phyloP scores from a whole-genome alignment of 768 basidiomycete genomes.

The Pleurotus cornucopiae region DNA sequence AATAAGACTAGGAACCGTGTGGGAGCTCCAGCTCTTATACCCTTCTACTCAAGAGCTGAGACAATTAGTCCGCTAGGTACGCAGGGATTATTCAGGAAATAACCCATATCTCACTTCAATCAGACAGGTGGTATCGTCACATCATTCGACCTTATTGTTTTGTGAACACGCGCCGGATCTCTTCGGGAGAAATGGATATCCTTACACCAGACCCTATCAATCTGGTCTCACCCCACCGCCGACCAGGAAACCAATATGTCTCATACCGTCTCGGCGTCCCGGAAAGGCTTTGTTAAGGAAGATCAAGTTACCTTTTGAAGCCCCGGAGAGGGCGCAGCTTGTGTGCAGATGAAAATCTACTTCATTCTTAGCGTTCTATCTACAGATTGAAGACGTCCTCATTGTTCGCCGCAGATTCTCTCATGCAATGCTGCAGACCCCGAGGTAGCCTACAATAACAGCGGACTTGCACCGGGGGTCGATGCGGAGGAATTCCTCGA shows the following conservation, averaged over 20 bases:
- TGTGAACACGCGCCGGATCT: conserved; percentile 3
- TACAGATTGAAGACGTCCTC: too few species aligned
- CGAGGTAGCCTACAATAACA: background rate
- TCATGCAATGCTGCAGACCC: too few species aligned
- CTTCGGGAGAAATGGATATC: conserved; percentile 3
- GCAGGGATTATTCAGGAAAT: conserved; percentile 2
- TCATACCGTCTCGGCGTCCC: too few species aligned
- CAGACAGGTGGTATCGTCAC: background rate
- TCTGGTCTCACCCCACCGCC: too few species aligned
- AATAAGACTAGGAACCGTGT: conserved; percentile 38
- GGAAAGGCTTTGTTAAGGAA: too few species aligned
- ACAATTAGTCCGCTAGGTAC: conserved; percentile 4
- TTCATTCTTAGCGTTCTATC: too few species aligned
- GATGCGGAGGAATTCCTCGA: conserved; percentile 5
- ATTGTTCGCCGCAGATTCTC: too few species aligned
- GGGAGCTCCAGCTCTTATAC: conserved; percentile 4
- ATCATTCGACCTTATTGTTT: background rate
- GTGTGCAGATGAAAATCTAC: too few species aligned
- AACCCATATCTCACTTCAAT: conserved; percentile 6
- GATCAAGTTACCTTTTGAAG: too few species aligned
- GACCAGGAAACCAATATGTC: too few species aligned
- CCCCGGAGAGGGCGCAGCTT: too few species aligned
- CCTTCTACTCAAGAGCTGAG: conserved; percentile 2
- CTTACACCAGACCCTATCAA: background rate
- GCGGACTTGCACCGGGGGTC: background rate